phyloP scores from a whole-genome alignment of 345 rosid genomes.

The Sisymbrium irio region DNA sequence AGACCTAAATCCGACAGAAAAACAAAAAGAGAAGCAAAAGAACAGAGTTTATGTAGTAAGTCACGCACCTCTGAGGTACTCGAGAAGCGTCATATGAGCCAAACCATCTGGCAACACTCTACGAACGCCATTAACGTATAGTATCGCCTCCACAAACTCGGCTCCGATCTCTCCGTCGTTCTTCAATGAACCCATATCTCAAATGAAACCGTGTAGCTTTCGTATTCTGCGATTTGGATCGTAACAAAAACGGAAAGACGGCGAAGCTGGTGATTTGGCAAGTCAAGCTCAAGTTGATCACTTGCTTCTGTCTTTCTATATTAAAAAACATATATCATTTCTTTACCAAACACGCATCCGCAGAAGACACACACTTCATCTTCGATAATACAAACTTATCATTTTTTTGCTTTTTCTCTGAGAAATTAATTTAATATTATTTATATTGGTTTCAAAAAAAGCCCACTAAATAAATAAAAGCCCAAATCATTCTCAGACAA shows the following conservation, averaged over 20 bases:
- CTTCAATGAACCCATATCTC: slow-evolving; percentile 65
- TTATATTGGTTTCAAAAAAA: background rate
- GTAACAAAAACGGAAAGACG: background rate
- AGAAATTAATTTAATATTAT: background rate
- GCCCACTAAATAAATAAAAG: background rate
- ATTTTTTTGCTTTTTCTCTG: background rate
- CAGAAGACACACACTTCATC: background rate
- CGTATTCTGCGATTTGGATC: slow-evolving; percentile 6
- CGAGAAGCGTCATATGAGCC: slow-evolving; percentile 92
- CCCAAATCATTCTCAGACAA: background rate
- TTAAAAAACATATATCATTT: background rate
- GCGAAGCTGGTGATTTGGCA: slow-evolving; percentile 4
- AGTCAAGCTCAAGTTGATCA: slow-evolving; percentile 12
- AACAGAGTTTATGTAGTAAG: background rate
- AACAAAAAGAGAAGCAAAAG: background rate
- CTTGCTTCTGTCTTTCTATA: background rate
- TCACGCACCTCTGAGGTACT: slow-evolving; percentile 82
- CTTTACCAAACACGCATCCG: background rate
- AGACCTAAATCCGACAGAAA: background rate
- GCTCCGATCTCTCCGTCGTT: too few species aligned
- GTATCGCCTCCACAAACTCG: too few species aligned
- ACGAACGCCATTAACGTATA: too few species aligned
- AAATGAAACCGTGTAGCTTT: background rate
- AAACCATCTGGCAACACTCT: slow-evolving; percentile 83
- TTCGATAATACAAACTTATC: slow-evolving; percentile 29